Percentiles rank a stretch among this genome's conserved stretches.
These are phyloP conservation scores for Ceratobasidium sp. DNA, from an alignment of 1,284 basidiomycete species.

Conservation along the genomic window DNA sequence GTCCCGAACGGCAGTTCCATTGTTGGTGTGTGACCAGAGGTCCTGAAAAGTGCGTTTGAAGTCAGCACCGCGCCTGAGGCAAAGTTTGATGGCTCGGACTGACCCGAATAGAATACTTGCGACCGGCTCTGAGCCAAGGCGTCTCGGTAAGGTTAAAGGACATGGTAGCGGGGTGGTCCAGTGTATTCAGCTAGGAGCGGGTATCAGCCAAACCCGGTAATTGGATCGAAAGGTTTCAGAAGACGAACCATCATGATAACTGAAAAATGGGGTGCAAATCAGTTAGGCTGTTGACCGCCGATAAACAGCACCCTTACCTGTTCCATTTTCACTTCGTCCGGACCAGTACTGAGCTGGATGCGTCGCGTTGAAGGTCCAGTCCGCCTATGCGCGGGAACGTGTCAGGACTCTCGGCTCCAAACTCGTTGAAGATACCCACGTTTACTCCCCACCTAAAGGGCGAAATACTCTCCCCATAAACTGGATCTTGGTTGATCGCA, in stretches of 20 bases:
- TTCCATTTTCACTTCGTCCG: slow-evolving; percentile 63
- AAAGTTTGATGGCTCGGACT: slow-evolving; percentile 47
- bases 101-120: slow-evolving; percentile 70
- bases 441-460: slow-evolving; percentile 76
- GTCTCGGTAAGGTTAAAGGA: slow-evolving; percentile 74
- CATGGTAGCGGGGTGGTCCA: slow-evolving; percentile 66
- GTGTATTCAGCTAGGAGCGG: slow-evolving; percentile 60
- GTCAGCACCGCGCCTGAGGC: neutral
- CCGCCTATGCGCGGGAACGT: slow-evolving; percentile 55
- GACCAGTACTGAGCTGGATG: slow-evolving; percentile 67
- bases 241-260: slow-evolving; percentile 65
- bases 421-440: slow-evolving; percentile 53
- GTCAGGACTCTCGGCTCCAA: slow-evolving; percentile 24
- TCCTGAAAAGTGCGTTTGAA: slow-evolving; percentile 59
- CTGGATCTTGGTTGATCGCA: slow-evolving; percentile 74
- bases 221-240: neutral
- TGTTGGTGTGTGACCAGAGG: slow-evolving; percentile 73
- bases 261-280: neutral
- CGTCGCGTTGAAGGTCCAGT: slow-evolving; percentile 61
- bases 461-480: slow-evolving; percentile 67
- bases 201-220: slow-evolving; percentile 20
- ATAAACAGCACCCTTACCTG: slow-evolving; percentile 46
- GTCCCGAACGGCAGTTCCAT: slow-evolving; percentile 71
- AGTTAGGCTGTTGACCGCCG: neutral
- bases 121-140: slow-evolving; percentile 73